These are phyloP conservation scores for Phytopythium ostracodes DNA, from an alignment of 352 stramenopile genomes.

Conservation along the genomic window DNA sequence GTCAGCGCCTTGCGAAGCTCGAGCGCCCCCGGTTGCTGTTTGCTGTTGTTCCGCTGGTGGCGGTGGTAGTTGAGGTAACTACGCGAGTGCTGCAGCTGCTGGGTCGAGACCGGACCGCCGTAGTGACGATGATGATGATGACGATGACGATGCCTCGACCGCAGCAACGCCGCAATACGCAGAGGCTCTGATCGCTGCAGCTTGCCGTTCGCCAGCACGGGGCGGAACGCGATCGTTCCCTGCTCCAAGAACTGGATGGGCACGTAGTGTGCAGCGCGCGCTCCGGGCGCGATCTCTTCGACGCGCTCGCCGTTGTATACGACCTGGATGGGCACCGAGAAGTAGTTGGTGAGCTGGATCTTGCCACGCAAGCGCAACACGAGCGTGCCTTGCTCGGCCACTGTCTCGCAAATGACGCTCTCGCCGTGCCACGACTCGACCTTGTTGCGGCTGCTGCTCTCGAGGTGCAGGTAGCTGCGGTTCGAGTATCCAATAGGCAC, in stretches of 20 bases:
- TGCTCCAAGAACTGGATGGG: constrained; percentile 76
- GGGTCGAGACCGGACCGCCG: background rate
- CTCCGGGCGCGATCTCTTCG: constrained; percentile 47
- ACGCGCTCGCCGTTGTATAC: constrained; percentile 67
- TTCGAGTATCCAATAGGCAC: constrained; percentile 88
- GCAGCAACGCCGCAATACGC: constrained; percentile 57
- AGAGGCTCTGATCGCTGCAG: constrained; percentile 55
- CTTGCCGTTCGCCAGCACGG: constrained; percentile 51
- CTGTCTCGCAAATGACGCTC: constrained; percentile 82
- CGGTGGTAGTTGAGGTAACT: constrained; percentile 13
- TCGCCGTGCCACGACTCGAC: constrained; percentile 66
- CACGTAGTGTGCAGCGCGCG: constrained; percentile 57
- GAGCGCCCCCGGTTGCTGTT: constrained; percentile 49
- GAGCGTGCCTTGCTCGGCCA: constrained; percentile 80
- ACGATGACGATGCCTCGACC: constrained; percentile 12
- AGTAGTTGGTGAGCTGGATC: constrained; percentile 74
- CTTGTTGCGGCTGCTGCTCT: constrained; percentile 52
- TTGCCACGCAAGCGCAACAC: constrained; percentile 75
- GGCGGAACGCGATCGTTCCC: constrained; percentile 67
- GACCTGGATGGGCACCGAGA: constrained; percentile 65
- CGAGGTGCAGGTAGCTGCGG: constrained; percentile 77
- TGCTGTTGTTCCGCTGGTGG: constrained; percentile 21
- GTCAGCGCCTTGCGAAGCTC: constrained; percentile 64
- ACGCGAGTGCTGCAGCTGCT: constrained; percentile 6
- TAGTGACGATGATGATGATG: background rate